Evolutionary conservation across 163 green algal species (phyloP), one percentile per base, ranked within the genome.

Genomic region (Scenedesmus sp.): DNA sequence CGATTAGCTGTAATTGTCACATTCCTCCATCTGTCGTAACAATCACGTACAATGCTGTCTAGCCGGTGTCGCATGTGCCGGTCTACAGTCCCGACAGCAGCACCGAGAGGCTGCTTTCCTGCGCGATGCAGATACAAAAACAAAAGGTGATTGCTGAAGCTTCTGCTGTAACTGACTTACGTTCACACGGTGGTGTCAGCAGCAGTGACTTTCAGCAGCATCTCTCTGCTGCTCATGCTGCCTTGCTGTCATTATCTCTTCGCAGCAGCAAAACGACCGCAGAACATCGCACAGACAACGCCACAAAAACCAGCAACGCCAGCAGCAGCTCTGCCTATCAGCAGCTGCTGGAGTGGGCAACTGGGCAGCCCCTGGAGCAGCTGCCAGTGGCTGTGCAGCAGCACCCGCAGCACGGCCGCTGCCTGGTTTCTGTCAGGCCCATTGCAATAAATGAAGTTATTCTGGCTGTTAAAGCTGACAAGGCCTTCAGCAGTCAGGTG

Each of bases 381-480:
- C 70, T 79, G 23, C 70, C 70, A 79, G 70, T 79, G 23, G 70
- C 70, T 79, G 70, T 79, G 23, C 70, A 79, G 70, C 70, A 79
- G 70, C 70, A 79, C 70, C 70, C 70, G 5, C 70, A 79, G 70
- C 70, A 79, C 6, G 70, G 70, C 23, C 70, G 70, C 70, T 79
- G 70, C 70, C 70, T 79, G 23, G 23, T 79, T 46, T 23, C 70
- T 79, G 70, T 79, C 23, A 46, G 70, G 23, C 23, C 46, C 23
- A 79, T 79, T 52, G 70, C 70, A 79, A 23, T 23, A 79, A 23
- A 52, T 52, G 70, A 46, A 52, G 70, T 79, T 23, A 2, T 79
- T 16, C 70, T 79, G 23, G 46, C 70, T 15, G 70, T 79, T 2
- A 79, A 8, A 6, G 70, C 23, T 16, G 20, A 52, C 23, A 79